Base-by-base conservation (phyloP, 2,329 filamentous ascomycete genomes). In the Epichloe coenophiala region DNA sequence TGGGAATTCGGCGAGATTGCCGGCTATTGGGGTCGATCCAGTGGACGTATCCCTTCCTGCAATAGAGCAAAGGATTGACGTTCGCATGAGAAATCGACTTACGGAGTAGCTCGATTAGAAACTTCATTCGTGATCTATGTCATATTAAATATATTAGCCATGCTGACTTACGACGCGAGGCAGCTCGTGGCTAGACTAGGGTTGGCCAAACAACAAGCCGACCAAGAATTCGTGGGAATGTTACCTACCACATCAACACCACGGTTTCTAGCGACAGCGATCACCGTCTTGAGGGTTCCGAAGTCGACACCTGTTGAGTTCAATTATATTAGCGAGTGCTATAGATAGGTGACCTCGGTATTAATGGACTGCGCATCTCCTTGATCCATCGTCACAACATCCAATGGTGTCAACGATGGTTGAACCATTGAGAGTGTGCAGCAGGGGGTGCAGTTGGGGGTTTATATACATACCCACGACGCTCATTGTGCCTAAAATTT, bases 21-120 rank as follows among this genome's bases (percentile, higher is more conserved):
- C 11, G 27, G 27, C 9, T 31, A 31, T 31, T 11, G 27, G 9
- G 27, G 1, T 31, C 27, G 27, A 31, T 31, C 27, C 27, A 3
- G 27, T 31, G 27, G 27, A 31, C 7, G 27, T 31, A 9, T 31
- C 27, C 27, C 27, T 11, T 31, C 27, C 27, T 12, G 48, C 50
- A 51, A 5, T 49, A 51, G 46, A 37, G 48, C 51, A 1, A 17
- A 19, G 6, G 3, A 8, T 56, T 66, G 48, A 64, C 60, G 51
- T 40, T 35, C 46, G n/a, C 6, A 31, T 23, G 49, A n/a, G 21
- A 21, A 17, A 41, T 49, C 45, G 21, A 84, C 89, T 78, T 87
- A 96, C 88, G 93, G 93, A 61, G 93, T 98, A 55, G 88, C 83
- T 72, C 93, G 85, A 80, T 98, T 97, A 60, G 93, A 98, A 62